A percentile compares a stretch with the other conserved stretches of the same genome.
Conservation (phyloP, 164 flowering plant species). For the Taxillus chinensis region DNA sequence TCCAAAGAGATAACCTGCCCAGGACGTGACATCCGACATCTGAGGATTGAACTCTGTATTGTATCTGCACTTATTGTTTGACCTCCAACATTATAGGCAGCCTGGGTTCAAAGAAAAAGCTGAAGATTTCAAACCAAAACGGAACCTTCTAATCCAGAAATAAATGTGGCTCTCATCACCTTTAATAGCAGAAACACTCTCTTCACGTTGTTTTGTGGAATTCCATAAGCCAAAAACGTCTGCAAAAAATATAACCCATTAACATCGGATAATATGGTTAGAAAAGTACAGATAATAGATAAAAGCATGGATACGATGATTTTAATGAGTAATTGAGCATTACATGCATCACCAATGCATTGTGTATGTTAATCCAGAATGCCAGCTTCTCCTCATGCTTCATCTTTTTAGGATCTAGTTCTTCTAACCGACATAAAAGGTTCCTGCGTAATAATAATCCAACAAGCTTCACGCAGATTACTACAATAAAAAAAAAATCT, state of each 20-base stretch:
- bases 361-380: constrained; percentile 93
- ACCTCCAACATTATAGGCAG: constrained; percentile 90
- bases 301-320: background rate
- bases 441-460: constrained; percentile 34
- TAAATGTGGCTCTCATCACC: constrained; percentile 26
- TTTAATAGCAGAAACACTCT: constrained; percentile 59
- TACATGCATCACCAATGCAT: constrained; percentile 99
- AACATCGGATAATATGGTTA: background rate
- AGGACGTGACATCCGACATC: constrained; percentile 81
- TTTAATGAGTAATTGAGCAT: constrained; percentile 3
- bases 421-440: constrained; percentile 58
- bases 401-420: constrained; percentile 64
- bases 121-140: constrained; percentile 8
- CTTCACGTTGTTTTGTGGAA: constrained; percentile 74
- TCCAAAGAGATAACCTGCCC: constrained; percentile 45
- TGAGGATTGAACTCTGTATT: constrained; percentile 73
- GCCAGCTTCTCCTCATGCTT: constrained; percentile 86
- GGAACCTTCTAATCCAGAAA: background rate
- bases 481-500: background rate
- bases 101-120: constrained; percentile 32
- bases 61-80: constrained; percentile 70
- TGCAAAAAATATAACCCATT: constrained; percentile 12
- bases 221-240: constrained; percentile 87
- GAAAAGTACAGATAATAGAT: background rate
- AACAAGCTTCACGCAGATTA: background rate